These are phyloP conservation scores for Capsicum baccatum DNA, from an alignment of 257 asterid genomes.

Conservation along the genomic window DNA sequence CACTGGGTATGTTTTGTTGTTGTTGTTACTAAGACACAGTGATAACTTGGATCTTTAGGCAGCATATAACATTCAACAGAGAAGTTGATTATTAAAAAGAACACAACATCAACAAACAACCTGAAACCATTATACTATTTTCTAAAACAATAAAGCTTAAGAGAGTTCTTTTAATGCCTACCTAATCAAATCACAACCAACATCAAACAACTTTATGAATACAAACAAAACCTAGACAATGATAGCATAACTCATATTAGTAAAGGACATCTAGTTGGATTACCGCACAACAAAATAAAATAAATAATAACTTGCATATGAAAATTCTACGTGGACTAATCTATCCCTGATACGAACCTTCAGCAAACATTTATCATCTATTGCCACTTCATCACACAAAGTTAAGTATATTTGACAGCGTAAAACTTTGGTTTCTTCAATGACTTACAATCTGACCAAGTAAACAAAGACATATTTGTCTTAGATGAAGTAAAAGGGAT, in stretches of 20 bases:
- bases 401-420: not conserved
- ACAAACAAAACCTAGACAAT: not conserved
- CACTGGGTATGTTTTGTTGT: too few species aligned
- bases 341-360: not conserved
- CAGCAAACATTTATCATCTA: conserved; percentile 11
- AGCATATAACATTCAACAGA: not conserved
- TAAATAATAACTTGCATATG: not conserved
- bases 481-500: not conserved
- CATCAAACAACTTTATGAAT: not conserved
- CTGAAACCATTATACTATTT: not conserved
- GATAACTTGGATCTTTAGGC: not conserved
- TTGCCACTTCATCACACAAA: not conserved
- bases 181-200: not conserved
- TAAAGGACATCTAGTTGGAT: not conserved
- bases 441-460: not conserved
- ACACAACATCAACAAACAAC: not conserved
- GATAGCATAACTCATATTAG: not conserved
- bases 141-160: not conserved
- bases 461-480: not conserved
- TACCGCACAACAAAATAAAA: not conserved
- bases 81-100: not conserved
- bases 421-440: not conserved
- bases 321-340: not conserved
- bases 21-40: too few species aligned
- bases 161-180: not conserved